phyloP scores from a whole-genome alignment of 495 filamentous ascomycete genomes.

The Neurospora sp. region DNA sequence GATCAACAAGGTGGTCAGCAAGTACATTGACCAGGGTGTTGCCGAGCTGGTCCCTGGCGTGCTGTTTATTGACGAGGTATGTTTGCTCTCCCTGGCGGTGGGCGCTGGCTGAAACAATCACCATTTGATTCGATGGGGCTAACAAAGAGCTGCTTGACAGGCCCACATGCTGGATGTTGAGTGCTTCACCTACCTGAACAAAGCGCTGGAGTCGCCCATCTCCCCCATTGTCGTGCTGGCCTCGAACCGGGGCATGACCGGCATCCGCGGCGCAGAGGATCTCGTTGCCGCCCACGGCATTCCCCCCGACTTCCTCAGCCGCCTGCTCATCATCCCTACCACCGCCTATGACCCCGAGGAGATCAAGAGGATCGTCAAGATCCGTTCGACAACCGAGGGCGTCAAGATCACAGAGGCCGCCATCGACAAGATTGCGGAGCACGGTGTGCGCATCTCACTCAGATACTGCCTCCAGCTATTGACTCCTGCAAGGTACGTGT shows the following conservation, averaged over 20 bases:
- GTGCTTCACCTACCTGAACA: slow-evolving; percentile 97
- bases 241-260: slow-evolving; percentile 85
- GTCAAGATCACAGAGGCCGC: slow-evolving; percentile 72
- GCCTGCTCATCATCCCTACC: slow-evolving; percentile 91
- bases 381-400: slow-evolving; percentile 72
- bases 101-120: neutral
- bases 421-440: slow-evolving; percentile 71
- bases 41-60: slow-evolving; percentile 95
- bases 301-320: slow-evolving; percentile 81
- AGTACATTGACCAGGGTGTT: slow-evolving; percentile 97
- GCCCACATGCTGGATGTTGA: slow-evolving; percentile 99
- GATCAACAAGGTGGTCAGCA: slow-evolving; percentile 97
- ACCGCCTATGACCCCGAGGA: slow-evolving; percentile 73
- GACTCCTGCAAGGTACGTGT: slow-evolving; percentile 59
- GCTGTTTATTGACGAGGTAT: slow-evolving; percentile 95
- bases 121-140: slow-evolving; percentile 5
- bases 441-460: slow-evolving; percentile 78
- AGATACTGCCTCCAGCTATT: slow-evolving; percentile 88
- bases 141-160: slow-evolving; percentile 31
- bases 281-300: slow-evolving; percentile 83
- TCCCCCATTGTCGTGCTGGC: slow-evolving; percentile 95
- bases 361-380: slow-evolving; percentile 77
- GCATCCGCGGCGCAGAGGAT: slow-evolving; percentile 78
- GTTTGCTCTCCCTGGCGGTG: slow-evolving; percentile 6
- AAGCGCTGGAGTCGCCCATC: slow-evolving; percentile 84